Percentiles rank a stretch among this genome's conserved stretches.
Evolutionary conservation across 169 alveolate genomes (phyloP).

Genomic region (Cryptosporidium sp.): DNA sequence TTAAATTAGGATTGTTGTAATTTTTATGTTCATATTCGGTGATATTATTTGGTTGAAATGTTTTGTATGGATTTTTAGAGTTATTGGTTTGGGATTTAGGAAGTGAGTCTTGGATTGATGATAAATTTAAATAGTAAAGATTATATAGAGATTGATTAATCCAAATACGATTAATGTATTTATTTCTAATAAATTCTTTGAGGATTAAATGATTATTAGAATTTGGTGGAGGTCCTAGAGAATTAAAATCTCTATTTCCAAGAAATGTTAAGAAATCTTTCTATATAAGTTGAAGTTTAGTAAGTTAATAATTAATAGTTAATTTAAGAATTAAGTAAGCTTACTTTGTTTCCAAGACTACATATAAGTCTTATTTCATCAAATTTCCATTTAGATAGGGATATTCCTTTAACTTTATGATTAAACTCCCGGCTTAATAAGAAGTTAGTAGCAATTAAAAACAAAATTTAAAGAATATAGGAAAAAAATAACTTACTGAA

Average conservation of each 20-base stretch:
- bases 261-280: constrained; percentile 3
- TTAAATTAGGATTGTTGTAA: background rate
- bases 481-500: constrained; percentile 68
- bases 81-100: background rate
- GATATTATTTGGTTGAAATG: background rate
- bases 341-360: constrained; percentile 79
- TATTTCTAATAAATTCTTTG: constrained; percentile 47
- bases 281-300: background rate
- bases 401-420: constrained; percentile 82
- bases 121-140: background rate
- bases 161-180: constrained; percentile 47
- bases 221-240: constrained; percentile 11
- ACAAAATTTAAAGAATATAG: background rate
- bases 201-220: background rate
- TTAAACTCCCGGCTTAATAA: constrained; percentile 79
- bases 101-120: background rate
- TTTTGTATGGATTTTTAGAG: background rate
- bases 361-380: constrained; percentile 80
- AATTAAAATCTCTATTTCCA: background rate
- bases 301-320: background rate
- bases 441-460: background rate
- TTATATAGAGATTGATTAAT: background rate
- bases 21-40: background rate
- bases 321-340: background rate
- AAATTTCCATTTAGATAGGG: constrained; percentile 80